phyloP scores from a whole-genome alignment of 345 rosid genomes.

The Eutrema yunnanense region DNA sequence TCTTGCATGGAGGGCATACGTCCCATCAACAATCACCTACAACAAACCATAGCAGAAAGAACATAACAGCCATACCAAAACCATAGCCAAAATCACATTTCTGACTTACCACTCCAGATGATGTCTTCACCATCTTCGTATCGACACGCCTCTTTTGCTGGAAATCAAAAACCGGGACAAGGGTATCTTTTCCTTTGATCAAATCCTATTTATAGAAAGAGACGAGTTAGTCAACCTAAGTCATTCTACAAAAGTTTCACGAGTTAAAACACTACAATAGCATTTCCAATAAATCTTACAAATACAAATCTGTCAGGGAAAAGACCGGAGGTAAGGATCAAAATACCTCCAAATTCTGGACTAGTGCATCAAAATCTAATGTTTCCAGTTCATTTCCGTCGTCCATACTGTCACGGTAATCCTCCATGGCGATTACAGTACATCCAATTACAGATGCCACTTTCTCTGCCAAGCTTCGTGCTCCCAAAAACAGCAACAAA shows the following conservation, averaged over 20 bases:
- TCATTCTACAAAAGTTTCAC: background rate
- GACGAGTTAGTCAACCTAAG: constrained; percentile 3
- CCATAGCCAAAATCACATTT: constrained; percentile 1
- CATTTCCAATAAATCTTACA: background rate
- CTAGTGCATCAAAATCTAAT: constrained; percentile 79
- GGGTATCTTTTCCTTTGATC: constrained; percentile 62
- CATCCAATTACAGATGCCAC: constrained; percentile 96
- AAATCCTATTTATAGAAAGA: constrained; percentile 57
- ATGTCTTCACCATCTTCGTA: constrained; percentile 54
- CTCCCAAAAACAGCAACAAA: constrained; percentile 16
- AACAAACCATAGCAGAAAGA: constrained; percentile 4
- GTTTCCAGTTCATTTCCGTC: constrained; percentile 87
- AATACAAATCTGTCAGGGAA: background rate
- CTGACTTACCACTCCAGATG: constrained; percentile 73
- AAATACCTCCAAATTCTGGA: constrained; percentile 77
- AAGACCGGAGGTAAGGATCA: background rate
- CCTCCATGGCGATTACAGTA: constrained; percentile 94
- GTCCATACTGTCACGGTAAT: constrained; percentile 71
- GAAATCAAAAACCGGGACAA: constrained; percentile 80
- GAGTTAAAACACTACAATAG: background rate
- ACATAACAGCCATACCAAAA: constrained; percentile 9
- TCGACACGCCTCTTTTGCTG: constrained; percentile 65
- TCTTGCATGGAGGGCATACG: constrained; percentile 89
- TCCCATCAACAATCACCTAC: constrained; percentile 97
- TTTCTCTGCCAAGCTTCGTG: constrained; percentile 93